These are phyloP conservation scores for Metschnikowia picachoensis DNA, from an alignment of 805 yeast species.

Conservation along the genomic window DNA sequence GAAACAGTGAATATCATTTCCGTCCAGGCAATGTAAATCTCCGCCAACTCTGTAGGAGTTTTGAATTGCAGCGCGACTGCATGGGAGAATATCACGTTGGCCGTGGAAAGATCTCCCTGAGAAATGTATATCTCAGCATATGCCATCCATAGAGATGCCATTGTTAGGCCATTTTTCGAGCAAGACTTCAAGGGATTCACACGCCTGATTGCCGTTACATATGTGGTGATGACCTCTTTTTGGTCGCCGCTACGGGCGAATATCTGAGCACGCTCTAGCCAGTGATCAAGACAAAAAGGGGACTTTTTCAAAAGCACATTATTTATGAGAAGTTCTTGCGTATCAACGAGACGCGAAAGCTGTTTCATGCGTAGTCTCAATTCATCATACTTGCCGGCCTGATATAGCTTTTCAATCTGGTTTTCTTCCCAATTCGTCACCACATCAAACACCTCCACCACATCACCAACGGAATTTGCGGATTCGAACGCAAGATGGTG, in stretches of 20 bases:
- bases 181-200: constrained; percentile 55
- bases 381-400: constrained; percentile 19
- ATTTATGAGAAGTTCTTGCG: constrained; percentile 55
- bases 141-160: constrained; percentile 63
- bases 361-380: constrained; percentile 43
- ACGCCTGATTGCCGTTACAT: constrained; percentile 58
- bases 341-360: constrained; percentile 54
- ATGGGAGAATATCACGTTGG: constrained; percentile 58
- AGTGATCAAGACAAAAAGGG: constrained; percentile 56
- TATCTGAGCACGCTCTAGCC: constrained; percentile 61
- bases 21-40: constrained; percentile 73
- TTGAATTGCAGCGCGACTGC: constrained; percentile 69
- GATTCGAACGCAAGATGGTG: constrained; percentile 47
- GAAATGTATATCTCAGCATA: constrained; percentile 65
- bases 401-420: constrained; percentile 22
- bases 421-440: constrained; percentile 59
- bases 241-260: constrained; percentile 33
- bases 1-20: constrained; percentile 54
- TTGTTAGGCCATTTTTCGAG: constrained; percentile 22
- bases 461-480: constrained; percentile 55
- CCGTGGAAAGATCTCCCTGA: constrained; percentile 52
- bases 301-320: constrained; percentile 65
- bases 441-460: constrained; percentile 59
- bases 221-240: constrained; percentile 43
- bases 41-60: constrained; percentile 58